Conservation (phyloP, 495 filamentous ascomycete species). For the Massariosphaeria phaeospora region DNA sequence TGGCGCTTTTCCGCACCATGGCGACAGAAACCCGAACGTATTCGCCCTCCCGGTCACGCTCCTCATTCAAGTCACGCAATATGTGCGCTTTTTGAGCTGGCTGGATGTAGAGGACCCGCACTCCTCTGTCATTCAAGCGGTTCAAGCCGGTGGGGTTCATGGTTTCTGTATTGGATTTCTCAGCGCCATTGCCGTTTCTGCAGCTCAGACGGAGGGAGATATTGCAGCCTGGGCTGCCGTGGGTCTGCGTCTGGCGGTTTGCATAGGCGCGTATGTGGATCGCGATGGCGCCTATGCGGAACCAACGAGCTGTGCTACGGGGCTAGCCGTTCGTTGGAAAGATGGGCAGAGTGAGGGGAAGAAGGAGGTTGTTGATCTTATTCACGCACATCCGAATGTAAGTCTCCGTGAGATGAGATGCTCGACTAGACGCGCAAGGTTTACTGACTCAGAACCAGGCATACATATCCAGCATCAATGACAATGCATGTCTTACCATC, state of each 20-base stretch:
- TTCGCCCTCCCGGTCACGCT: background rate
- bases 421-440: background rate
- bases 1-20: background rate
- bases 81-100: background rate
- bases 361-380: constrained; percentile 1
- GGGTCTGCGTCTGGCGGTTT: background rate
- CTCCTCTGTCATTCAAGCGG: background rate
- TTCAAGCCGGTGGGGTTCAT: constrained; percentile 1
- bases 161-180: constrained; percentile 10
- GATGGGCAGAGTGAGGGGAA: background rate
- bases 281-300: background rate
- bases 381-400: background rate
- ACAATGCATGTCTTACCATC: background rate
- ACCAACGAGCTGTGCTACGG: background rate
- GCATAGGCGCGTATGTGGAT: constrained; percentile 3
- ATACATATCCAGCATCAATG: constrained; percentile 6
- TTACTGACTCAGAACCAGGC: background rate
- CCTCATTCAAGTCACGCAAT: background rate
- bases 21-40: background rate
- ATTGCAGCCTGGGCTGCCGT: background rate
- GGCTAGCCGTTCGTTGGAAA: background rate
- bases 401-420: background rate
- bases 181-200: background rate
- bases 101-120: constrained; percentile 4
- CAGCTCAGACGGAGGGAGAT: background rate